A percentile compares a stretch with the other conserved stretches of the same genome.
Conservation (phyloP, 2,329 filamentous ascomycete species). For the Alternaria panax region DNA sequence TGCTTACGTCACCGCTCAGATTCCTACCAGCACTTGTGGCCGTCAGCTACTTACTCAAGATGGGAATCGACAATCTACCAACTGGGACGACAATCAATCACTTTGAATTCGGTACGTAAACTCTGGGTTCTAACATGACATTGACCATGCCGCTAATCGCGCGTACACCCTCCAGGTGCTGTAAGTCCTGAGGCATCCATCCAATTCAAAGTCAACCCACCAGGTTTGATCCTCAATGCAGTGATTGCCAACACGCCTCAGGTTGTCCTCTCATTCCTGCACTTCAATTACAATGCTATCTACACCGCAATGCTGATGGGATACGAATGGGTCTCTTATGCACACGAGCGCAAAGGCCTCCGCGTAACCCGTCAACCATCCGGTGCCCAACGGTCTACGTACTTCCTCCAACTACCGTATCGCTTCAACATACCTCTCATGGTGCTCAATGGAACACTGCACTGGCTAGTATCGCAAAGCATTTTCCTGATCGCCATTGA, state of each 20-base stretch:
- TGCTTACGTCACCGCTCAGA: too few relatives aligned
- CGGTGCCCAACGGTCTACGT: conserved; percentile 49
- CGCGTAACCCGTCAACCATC: conserved; percentile 19
- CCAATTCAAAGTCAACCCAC: too few relatives aligned
- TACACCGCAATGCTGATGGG: conserved; percentile 58
- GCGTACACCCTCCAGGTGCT: too few relatives aligned
- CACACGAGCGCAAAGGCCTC: conserved; percentile 45
- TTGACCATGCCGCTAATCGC: too few relatives aligned
- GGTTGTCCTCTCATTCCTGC: conserved; percentile 55
- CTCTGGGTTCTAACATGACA: too few relatives aligned
- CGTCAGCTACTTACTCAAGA: too few relatives aligned
- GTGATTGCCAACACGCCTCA: conserved; percentile 45
- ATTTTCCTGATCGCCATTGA: conserved; percentile 45
- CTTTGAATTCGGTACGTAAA: too few relatives aligned
- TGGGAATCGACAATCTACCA: too few relatives aligned
- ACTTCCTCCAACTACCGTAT: conserved; percentile 53
- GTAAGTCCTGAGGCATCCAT: too few relatives aligned
- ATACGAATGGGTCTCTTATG: conserved; percentile 57
- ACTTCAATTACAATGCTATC: conserved; percentile 56
- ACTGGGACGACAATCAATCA: too few relatives aligned
- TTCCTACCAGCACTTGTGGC: too few relatives aligned
- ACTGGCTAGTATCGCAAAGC: conserved; percentile 55
- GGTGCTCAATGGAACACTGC: conserved; percentile 39
- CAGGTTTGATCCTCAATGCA: too few relatives aligned
- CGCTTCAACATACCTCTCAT: conserved; percentile 49